Conservation (phyloP, 108 stramenopile species). For the Stephanodiscus triporus region DNA sequence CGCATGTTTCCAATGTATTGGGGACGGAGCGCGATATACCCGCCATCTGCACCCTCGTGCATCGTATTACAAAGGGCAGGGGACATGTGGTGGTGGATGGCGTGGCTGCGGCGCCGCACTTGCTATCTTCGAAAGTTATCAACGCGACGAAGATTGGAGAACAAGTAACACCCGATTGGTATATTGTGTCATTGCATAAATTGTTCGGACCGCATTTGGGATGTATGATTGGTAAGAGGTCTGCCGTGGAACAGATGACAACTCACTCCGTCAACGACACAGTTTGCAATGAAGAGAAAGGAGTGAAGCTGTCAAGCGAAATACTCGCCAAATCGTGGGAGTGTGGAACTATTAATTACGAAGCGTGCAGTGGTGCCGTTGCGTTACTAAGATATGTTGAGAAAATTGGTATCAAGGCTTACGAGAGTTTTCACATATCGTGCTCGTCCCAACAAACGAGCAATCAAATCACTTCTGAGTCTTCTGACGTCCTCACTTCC, state of each 20-base stretch:
- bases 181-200: slow-evolving; percentile 82
- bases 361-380: slow-evolving; percentile 74
- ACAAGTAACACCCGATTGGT: slow-evolving; percentile 61
- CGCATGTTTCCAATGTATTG: slow-evolving; percentile 84
- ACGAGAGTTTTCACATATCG: neutral
- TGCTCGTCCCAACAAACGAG: slow-evolving; percentile 4
- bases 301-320: neutral
- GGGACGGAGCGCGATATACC: slow-evolving; percentile 68
- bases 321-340: slow-evolving; percentile 49
- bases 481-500: neutral
- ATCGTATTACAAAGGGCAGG: slow-evolving; percentile 35
- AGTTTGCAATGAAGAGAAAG: neutral
- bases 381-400: slow-evolving; percentile 67
- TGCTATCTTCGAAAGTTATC: slow-evolving; percentile 38
- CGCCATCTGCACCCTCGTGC: slow-evolving; percentile 41
- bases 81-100: slow-evolving; percentile 82
- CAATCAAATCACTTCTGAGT: slow-evolving; percentile 9
- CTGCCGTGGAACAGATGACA: slow-evolving; percentile 14
- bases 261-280: neutral
- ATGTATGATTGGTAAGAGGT: slow-evolving; percentile 50
- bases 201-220: slow-evolving; percentile 85
- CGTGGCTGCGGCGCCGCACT: slow-evolving; percentile 83
- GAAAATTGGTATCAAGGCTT: slow-evolving; percentile 14
- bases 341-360: slow-evolving; percentile 78
- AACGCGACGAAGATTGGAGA: slow-evolving; percentile 11